These are phyloP conservation scores for Paxillus involutus DNA, from an alignment of 768 basidiomycete species.

Conservation along the genomic window DNA sequence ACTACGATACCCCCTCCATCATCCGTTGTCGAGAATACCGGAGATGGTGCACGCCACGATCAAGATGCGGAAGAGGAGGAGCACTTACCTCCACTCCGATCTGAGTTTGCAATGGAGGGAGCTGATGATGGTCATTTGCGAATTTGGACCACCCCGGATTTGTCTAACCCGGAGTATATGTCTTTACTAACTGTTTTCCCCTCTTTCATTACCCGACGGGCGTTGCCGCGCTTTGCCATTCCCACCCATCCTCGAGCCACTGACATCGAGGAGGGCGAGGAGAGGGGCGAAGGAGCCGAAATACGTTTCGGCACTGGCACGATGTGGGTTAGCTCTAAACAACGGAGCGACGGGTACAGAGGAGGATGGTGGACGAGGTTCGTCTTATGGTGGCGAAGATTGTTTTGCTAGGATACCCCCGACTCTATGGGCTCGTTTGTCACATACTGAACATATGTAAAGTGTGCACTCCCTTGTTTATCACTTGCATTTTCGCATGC, in stretches of 20 bases:
- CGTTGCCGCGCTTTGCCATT: constrained; percentile 71
- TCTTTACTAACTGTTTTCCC: constrained; percentile 76
- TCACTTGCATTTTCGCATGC: constrained; percentile 20
- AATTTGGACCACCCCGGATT: constrained; percentile 79
- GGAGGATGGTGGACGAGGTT: constrained; percentile 82
- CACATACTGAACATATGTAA: constrained; percentile 35
- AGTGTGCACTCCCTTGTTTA: constrained; percentile 32
- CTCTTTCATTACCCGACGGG: constrained; percentile 64
- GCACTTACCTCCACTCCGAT: constrained; percentile 31
- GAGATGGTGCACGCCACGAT: constrained; percentile 42
- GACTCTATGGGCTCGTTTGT: neutral
- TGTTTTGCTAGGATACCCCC: constrained; percentile 62
- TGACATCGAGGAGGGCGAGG: constrained; percentile 73
- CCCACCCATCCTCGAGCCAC: constrained; percentile 35
- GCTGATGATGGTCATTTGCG: constrained; percentile 57
- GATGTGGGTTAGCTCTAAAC: constrained; percentile 72
- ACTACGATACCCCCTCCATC: constrained; percentile 30
- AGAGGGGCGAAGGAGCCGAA: constrained; percentile 50
- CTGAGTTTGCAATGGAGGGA: constrained; percentile 32
- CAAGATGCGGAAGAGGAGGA: constrained; percentile 35
- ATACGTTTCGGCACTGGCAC: constrained; percentile 80
- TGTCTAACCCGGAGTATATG: constrained; percentile 72
- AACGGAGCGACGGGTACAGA: constrained; percentile 63
- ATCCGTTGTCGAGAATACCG: constrained; percentile 34
- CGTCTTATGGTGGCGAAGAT: constrained; percentile 72